Conservation (phyloP, 257 asterid species). For the Gentiana straminea region DNA sequence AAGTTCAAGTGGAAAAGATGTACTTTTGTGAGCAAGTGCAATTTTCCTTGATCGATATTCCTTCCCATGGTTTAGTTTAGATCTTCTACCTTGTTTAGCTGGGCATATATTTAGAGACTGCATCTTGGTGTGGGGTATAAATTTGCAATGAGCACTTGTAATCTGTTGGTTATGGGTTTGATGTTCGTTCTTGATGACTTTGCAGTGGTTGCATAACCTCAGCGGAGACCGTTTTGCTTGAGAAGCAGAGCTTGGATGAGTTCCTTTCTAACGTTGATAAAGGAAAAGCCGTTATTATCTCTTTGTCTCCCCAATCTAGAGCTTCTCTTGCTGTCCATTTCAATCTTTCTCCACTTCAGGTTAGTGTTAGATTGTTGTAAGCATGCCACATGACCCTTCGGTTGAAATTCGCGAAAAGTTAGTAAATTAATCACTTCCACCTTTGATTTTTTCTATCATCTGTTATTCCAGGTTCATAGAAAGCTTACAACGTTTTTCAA, state of each 20-base stretch:
- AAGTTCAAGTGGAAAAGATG: too few relatives aligned
- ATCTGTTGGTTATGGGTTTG: neutral
- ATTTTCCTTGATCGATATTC: too few relatives aligned
- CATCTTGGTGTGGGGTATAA: neutral
- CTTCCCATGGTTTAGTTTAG: too few relatives aligned
- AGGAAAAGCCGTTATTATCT: slow-evolving; percentile 69
- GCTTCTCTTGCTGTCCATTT: slow-evolving; percentile 91
- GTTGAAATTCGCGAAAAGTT: neutral
- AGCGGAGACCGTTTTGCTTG: slow-evolving; percentile 98
- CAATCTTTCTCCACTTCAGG: slow-evolving; percentile 75
- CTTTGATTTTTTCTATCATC: neutral
- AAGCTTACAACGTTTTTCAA: slow-evolving; percentile 83
- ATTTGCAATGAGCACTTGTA: neutral
- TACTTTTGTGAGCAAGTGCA: too few relatives aligned
- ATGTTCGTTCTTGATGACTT: slow-evolving; percentile 14
- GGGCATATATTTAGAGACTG: too few relatives aligned
- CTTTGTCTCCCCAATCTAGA: slow-evolving; percentile 93
- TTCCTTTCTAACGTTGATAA: slow-evolving; percentile 51
- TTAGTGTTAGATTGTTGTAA: slow-evolving; percentile 8
- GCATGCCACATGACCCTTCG: neutral
- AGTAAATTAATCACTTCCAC: too few relatives aligned
- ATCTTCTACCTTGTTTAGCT: too few relatives aligned
- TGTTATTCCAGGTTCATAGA: slow-evolving; percentile 38
- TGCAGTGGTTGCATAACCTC: slow-evolving; percentile 98
- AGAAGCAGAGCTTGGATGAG: slow-evolving; percentile 94